Percentiles rank a stretch among this genome's conserved stretches.
Conservation (phyloP, 352 stramenopile species). For the Blastocystis sp. region DNA sequence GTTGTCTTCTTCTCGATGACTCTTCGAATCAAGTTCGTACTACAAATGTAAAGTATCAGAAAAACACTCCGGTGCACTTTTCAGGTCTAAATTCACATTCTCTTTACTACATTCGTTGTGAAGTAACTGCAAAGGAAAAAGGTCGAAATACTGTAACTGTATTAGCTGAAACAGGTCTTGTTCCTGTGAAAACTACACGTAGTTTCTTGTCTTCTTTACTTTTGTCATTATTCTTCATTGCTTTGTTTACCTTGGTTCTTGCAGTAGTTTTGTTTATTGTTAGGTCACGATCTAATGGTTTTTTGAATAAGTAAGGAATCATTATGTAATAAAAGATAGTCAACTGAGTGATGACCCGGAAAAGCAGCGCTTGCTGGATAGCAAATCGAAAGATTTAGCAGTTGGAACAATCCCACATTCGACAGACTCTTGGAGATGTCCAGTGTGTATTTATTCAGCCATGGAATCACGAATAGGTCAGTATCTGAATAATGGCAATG, state of each 20-base stretch:
- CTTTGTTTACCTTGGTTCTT: background rate
- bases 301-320: too few relatives aligned
- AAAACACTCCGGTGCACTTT: background rate
- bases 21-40: background rate
- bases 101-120: background rate
- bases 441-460: background rate
- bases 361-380: background rate
- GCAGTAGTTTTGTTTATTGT: background rate
- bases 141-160: background rate
- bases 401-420: background rate
- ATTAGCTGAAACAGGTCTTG: background rate
- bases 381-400: background rate
- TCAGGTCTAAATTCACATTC: background rate
- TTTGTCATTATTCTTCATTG: background rate
- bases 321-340: background rate
- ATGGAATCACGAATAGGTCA: background rate
- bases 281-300: too few relatives aligned
- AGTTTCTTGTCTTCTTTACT: background rate
- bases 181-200: background rate
- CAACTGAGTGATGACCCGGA: background rate
- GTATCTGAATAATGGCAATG: constrained; percentile 12
- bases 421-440: constrained; percentile 2
- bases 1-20: background rate
- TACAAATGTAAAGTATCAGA: background rate
- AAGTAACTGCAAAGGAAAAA: background rate